These are phyloP conservation scores for Eutrema heterophyllum DNA, from an alignment of 345 rosid species.

Conservation along the genomic window DNA sequence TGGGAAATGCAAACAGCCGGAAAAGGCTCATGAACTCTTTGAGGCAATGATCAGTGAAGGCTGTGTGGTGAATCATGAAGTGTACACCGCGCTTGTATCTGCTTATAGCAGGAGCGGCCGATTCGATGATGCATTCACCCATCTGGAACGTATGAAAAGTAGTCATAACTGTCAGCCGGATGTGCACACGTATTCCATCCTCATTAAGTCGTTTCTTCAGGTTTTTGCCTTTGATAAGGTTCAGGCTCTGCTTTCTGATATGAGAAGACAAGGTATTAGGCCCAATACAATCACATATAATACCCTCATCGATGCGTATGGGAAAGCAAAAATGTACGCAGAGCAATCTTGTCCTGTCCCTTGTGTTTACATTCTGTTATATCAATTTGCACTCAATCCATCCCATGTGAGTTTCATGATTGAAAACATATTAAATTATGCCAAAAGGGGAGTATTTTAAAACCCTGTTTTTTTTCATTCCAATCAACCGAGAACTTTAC, in stretches of 20 bases:
- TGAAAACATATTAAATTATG: neutral
- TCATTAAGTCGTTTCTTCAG: slow-evolving; percentile 84
- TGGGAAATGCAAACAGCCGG: slow-evolving; percentile 87
- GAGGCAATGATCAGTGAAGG: slow-evolving; percentile 73
- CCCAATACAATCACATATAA: slow-evolving; percentile 81
- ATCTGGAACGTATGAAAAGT: slow-evolving; percentile 72
- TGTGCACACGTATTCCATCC: slow-evolving; percentile 89
- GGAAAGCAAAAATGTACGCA: slow-evolving; percentile 71
- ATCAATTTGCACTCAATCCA: neutral
- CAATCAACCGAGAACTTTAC: neutral
- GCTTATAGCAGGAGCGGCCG: slow-evolving; percentile 75
- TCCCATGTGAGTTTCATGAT: neutral
- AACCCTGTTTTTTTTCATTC: no score
- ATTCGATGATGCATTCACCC: slow-evolving; percentile 58
- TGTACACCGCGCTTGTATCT: slow-evolving; percentile 74
- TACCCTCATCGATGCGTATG: slow-evolving; percentile 81
- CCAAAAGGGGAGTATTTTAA: neutral
- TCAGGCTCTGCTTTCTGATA: slow-evolving; percentile 61
- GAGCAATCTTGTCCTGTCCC: neutral
- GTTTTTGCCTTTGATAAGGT: slow-evolving; percentile 61
- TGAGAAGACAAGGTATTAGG: slow-evolving; percentile 58
- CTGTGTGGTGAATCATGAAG: slow-evolving; percentile 57
- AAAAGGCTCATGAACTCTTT: slow-evolving; percentile 73
- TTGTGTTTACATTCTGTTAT: neutral
- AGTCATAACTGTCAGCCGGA: slow-evolving; percentile 68